Conservation (phyloP, 306 rosid species). For the Crotalaria pallida region DNA sequence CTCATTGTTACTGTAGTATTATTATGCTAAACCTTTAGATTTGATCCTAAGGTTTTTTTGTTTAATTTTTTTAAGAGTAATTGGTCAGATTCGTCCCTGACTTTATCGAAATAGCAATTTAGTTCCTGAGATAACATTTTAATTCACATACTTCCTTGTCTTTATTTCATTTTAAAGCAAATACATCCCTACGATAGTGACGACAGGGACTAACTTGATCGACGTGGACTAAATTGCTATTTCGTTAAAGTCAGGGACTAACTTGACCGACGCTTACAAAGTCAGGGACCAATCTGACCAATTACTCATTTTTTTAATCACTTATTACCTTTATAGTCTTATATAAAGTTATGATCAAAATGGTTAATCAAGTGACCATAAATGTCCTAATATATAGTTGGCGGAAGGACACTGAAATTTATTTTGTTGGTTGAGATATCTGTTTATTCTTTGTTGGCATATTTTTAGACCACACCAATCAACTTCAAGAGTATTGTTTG, state of each 20-base stretch:
- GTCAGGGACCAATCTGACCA: too few relatives aligned
- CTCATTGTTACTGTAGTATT: not conserved
- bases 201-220: too few relatives aligned
- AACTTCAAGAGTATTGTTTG: not conserved
- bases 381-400: not conserved
- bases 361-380: not conserved
- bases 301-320: not conserved
- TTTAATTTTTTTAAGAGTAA: not conserved
- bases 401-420: not conserved
- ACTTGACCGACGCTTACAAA: too few relatives aligned
- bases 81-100: too few relatives aligned
- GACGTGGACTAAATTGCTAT: too few relatives aligned
- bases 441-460: not conserved
- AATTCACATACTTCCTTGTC: too few relatives aligned
- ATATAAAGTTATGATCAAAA: not conserved
- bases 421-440: constrained; percentile 8
- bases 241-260: too few relatives aligned
- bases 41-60: not conserved
- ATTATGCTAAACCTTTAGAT: constrained; percentile 14
- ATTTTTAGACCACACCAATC: not conserved
- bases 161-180: too few relatives aligned
- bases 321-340: not conserved
- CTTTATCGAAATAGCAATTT: too few relatives aligned
- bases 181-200: too few relatives aligned
- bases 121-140: too few relatives aligned